A percentile compares a stretch with the other conserved stretches of the same genome.
These are phyloP conservation scores for Candida coquimbonensis DNA, from an alignment of 805 yeast species.

Conservation along the genomic window DNA sequence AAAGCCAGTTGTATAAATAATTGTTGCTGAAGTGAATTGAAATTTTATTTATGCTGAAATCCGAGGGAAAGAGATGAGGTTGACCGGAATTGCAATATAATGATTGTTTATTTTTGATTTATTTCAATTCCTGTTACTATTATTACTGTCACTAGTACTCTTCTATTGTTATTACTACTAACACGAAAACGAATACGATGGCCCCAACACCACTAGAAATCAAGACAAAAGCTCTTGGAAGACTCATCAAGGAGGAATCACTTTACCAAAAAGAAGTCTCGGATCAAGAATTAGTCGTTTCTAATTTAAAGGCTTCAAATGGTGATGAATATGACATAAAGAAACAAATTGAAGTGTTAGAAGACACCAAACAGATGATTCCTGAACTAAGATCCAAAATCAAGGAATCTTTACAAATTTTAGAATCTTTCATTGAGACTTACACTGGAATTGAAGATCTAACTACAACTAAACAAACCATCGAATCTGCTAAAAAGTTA, in stretches of 20 bases:
- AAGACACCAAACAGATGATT: slow-evolving; percentile 47
- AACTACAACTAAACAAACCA: slow-evolving; percentile 20
- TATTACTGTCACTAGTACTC: too few species aligned
- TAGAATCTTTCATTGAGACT: slow-evolving; percentile 33
- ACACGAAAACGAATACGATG: slow-evolving; percentile 30
- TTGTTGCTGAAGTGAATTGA: too few species aligned
- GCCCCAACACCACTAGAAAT: slow-evolving; percentile 67
- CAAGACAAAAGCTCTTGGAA: slow-evolving; percentile 59
- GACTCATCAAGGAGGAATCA: slow-evolving; percentile 61
- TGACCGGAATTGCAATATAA: too few species aligned
- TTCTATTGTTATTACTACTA: neutral
- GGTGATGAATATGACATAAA: slow-evolving; percentile 64
- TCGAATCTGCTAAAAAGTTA: slow-evolving; percentile 22
- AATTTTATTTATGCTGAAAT: too few species aligned
- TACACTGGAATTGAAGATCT: slow-evolving; percentile 30
- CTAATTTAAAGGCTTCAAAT: slow-evolving; percentile 35
- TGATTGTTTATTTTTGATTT: too few species aligned
- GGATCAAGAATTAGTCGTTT: slow-evolving; percentile 46
- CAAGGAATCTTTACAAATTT: slow-evolving; percentile 28
- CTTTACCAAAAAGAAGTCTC: slow-evolving; percentile 53
- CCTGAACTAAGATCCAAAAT: slow-evolving; percentile 42
- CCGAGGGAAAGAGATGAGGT: too few species aligned
- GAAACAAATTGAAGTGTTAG: slow-evolving; percentile 41
- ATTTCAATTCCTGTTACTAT: too few species aligned
- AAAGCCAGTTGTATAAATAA: too few species aligned